Base-by-base conservation (phyloP, 1,284 basidiomycete species). In the Tilletia setariae region DNA sequence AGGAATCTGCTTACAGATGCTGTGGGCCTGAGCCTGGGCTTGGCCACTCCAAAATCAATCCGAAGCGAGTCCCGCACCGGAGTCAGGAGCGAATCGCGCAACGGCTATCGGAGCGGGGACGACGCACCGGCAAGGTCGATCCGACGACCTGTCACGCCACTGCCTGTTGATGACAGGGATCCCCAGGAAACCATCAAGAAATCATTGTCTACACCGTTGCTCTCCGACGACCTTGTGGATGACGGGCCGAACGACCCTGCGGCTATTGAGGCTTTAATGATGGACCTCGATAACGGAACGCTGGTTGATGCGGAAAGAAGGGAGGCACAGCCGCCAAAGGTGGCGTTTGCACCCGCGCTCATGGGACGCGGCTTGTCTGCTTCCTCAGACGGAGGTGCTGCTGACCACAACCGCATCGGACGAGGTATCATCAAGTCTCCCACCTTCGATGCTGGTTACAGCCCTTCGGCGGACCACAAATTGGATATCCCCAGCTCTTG, bases 271-370 rank as follows among this genome's bases (percentile, higher is more conserved):
- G 35, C 6, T 13, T 30, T 61, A 7, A 32, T 61, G 30, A 61
- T 61, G 56, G 56, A 61, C n/a, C 56, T 61, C n/a, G 28, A 61
- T 30, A 61, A 61, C 32, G 56, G 56, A 30, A 25, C 19, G 7
- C 56, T 61, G 30, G 35, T 61, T 21, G 56, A 61, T 35, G 56
- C 56, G 15, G 28, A 35, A 19, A 28, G 32, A 61, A 21, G 56
- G 35, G 51, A 40, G 2, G n/a, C 21, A 23, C 51, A 53, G 21
- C 23, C 2, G 35, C 35, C 4, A 40, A 40, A 40, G 35, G 35
- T 40, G 4, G 35, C 35, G 4, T 40, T 40, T 40, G 35, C 35
- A 4, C 35, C 35, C 6, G 35, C 11, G 35, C 35, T 53, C 51
- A 23, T 53, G 21, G 51, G 28, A 28, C 51, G 21, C 23, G 28